Conservation (phyloP, 306 rosid genomes). For the Echinosophora koreensis region DNA sequence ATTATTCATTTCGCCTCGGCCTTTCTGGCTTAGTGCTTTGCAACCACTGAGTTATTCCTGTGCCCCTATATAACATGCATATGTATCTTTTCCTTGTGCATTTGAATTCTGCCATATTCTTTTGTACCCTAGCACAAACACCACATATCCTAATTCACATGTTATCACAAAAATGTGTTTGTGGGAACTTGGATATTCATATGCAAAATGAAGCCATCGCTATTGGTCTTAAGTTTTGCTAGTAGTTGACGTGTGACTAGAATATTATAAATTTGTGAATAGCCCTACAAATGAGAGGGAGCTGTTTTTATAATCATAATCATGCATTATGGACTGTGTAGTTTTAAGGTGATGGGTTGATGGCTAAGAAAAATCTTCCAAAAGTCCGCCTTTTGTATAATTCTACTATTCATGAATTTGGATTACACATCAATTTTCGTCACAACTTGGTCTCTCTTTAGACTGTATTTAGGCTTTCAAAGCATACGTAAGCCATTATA, state of each 20-base stretch:
- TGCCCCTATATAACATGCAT: neutral
- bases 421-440: conserved; percentile 8
- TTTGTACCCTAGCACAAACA: neutral
- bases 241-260: conserved; percentile 10
- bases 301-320: neutral
- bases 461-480: neutral
- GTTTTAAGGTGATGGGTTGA: neutral
- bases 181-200: neutral
- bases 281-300: neutral
- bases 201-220: too few species aligned
- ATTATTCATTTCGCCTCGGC: conserved; percentile 31
- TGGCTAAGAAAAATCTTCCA: conserved; percentile 16
- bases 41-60: neutral
- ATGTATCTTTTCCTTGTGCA: neutral
- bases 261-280: conserved; percentile 8
- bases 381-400: conserved; percentile 1
- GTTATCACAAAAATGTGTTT: neutral
- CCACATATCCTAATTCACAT: neutral
- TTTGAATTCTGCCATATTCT: conserved; percentile 8
- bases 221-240: too few species aligned
- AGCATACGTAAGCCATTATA: neutral
- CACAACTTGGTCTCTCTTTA: neutral
- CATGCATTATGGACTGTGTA: neutral
- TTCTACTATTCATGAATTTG: neutral
- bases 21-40: conserved; percentile 26